Base-by-base conservation (phyloP, 352 stramenopile genomes). In the Pythium pyrilobum region DNA sequence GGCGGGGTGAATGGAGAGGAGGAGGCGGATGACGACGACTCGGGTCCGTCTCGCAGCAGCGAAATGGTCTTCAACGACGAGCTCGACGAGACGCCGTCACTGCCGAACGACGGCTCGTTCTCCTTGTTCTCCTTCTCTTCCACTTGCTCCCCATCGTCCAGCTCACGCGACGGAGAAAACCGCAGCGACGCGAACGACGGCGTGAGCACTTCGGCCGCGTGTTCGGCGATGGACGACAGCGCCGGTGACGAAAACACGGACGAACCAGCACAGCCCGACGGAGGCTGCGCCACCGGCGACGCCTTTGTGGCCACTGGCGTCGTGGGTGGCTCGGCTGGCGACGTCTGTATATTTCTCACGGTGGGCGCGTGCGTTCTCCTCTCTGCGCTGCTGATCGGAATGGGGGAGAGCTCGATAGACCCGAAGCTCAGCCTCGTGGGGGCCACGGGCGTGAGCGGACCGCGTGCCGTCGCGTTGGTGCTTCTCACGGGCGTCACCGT, bases 361-460 rank as follows among this genome's bases (percentile, higher is more conserved):
- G n/a, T n/a, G 28, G 11, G 46, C 66, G 50, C 24, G 51, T 38
- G 16, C 40, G 44, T 48, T 33, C n/a, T 60, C 40, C 62, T 59
- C 21, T 67, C 33, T 32, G 51, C 43, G 4, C 32, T 52, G 23
- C 57, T 45, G 6, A 48, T 8, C 2, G 65, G 49, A 56, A 87
- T 81, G 48, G 77, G 77, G 44, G 77, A 85, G 9, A 76, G 46
- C 5, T 73, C 72, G 32, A 75, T 81, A 12, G 50, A 51, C 11
- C 51, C 58, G 23, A 56, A 56, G 24, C 58, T 60, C n/a, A 59
- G 38, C 10, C 49, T 31, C 5, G 42, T 65, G 2, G 49, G 33
- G 15, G 56, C 49, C n/a, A 58, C 47, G 1, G 56, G 57, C 38
- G 49, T 64, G 7, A 58, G 37, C 28, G 48, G 56, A 16, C 58